Conservation (phyloP, 345 rosid species). For the Nephelium lappaceum region DNA sequence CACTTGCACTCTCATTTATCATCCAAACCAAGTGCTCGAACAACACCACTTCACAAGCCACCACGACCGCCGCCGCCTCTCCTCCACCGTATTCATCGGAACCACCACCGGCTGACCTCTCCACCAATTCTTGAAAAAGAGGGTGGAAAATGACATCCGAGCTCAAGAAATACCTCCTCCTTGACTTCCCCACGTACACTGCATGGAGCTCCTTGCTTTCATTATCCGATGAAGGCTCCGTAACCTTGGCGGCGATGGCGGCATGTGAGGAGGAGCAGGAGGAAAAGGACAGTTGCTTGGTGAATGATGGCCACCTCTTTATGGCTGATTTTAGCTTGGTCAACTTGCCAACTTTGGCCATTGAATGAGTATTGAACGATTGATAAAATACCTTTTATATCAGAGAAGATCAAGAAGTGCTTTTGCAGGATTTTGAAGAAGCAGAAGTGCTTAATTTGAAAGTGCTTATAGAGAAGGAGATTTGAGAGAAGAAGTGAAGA, state of each 20-base stretch:
- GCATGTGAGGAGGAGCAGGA: slow-evolving; percentile 23
- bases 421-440: not conserved
- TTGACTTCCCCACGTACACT: slow-evolving; percentile 89
- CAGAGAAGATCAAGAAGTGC: not conserved
- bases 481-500: not conserved
- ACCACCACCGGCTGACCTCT: slow-evolving; percentile 42
- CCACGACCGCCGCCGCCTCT: slow-evolving; percentile 37
- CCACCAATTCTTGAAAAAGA: slow-evolving; percentile 72
- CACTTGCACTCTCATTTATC: slow-evolving; percentile 44
- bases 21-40: slow-evolving; percentile 97
- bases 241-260: slow-evolving; percentile 14
- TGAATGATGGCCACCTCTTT: slow-evolving; percentile 81
- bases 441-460: not conserved
- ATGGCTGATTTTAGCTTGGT: slow-evolving; percentile 91
- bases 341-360: slow-evolving; percentile 77
- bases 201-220: slow-evolving; percentile 36
- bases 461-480: not conserved
- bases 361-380: slow-evolving; percentile 12
- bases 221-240: slow-evolving; percentile 1
- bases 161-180: slow-evolving; percentile 68
- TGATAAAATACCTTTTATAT: not conserved
- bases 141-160: slow-evolving; percentile 71
- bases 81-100: slow-evolving; percentile 31
- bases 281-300: slow-evolving; percentile 32
- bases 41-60: slow-evolving; percentile 86